Evolutionary conservation across 2,329 filamentous ascomycete genomes (phyloP).

Genomic region (Ascochyta clinopodiicola): DNA sequence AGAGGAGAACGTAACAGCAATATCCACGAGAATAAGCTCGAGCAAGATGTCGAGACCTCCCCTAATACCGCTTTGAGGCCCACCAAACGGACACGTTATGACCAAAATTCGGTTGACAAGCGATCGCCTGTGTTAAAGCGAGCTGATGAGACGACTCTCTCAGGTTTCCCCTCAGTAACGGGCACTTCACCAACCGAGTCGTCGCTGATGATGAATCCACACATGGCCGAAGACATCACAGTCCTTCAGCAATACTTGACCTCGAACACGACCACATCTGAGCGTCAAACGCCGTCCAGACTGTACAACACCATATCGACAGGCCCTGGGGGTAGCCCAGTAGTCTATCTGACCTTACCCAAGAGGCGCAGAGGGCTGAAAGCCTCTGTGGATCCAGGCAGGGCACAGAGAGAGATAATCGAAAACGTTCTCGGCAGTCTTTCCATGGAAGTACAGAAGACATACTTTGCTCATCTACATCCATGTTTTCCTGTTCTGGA

Average conservation of each 20-base stretch:
- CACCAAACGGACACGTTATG: not conserved
- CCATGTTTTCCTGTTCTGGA: conserved; percentile 31
- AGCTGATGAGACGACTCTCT: not conserved
- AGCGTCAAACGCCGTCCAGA: not conserved
- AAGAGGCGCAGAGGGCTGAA: conserved; percentile 21
- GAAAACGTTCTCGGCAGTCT: conserved; percentile 22
- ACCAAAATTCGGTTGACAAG: not conserved
- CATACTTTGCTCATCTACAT: conserved; percentile 25
- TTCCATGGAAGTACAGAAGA: conserved; percentile 13
- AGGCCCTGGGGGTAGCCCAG: conserved; percentile 18
- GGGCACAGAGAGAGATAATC: conserved; percentile 25
- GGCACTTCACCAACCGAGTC: conserved; percentile 23
- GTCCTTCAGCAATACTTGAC: conserved; percentile 27
- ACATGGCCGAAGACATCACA: conserved; percentile 31
- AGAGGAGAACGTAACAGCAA: not conserved
- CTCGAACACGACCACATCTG: not conserved
- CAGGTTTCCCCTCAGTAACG: conserved; percentile 8
- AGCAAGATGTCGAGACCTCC: not conserved
- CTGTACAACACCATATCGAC: conserved; percentile 23
- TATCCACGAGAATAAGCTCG: not conserved
- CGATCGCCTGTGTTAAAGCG: not conserved
- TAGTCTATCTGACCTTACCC: conserved; percentile 28
- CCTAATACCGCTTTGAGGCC: not conserved
- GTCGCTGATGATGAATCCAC: conserved; percentile 30
- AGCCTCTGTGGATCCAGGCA: conserved; percentile 21